Base-by-base conservation (phyloP, 1,284 basidiomycete species). In the Boletus sp. region DNA sequence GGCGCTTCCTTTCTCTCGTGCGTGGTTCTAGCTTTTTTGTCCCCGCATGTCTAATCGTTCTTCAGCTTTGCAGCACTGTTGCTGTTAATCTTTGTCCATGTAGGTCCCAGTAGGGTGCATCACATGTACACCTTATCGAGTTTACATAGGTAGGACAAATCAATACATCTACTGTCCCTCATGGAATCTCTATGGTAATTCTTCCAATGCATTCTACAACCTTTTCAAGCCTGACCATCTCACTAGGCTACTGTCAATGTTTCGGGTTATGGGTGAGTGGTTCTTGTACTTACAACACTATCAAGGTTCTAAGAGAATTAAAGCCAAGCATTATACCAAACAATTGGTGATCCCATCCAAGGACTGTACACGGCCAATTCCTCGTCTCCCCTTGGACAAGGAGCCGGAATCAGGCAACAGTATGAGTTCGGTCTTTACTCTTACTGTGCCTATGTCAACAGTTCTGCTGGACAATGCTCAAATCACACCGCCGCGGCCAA, bases 351-450 rank as follows among this genome's bases (percentile, higher is more conserved):
- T 69, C 81, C 83, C 16, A 82, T 88, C 45, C 72, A 78, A 42
- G 82, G 80, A 29, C 76, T 92, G n/a, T 90, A 90, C 71, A 82
- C 86, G n/a, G 68, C 70, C 53, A 88, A 91, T 69, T 77, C 83
- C 33, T 82, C 82, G 44, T 78, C 80, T 50, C 86, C 89, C 5
- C 80, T 92, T 4, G 78, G 77, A 55, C 69, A 75, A 50, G 66
- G 75, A 52, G 74, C 77, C 24, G 90, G 90, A 35, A 75, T 92
- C 55, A 84, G 90, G 65, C 81, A 86, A 68, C 71, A 79, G 59
- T 92, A 92, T 74, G 76, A 84, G 58, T 92, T 88, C 63, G 90
- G 90, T 24, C 76, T 92, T 42, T 92, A 92, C 75, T 84, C 84
- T 22, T 83, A 89, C 69, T 92, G 89, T 63, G 89, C 79, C 65